Percentiles rank a stretch among this genome's conserved stretches.
Evolutionary conservation across 208 protist genomes (phyloP).

Genomic region (Trypanosoma melophagium): DNA sequence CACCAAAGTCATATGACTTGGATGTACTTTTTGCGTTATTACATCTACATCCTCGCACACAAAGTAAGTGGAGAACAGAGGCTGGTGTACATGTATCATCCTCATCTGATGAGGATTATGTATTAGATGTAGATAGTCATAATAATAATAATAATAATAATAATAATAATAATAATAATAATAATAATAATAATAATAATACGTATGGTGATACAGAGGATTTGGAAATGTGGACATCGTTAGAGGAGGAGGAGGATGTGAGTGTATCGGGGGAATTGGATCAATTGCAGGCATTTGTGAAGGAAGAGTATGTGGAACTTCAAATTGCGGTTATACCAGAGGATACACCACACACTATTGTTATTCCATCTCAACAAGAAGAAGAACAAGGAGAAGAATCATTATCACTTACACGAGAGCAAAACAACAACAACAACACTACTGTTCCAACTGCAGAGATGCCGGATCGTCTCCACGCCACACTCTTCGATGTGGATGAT

Average conservation of each 20-base stretch:
- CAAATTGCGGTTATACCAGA: conserved; percentile 9
- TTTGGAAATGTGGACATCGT: too few relatives aligned
- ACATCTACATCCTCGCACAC: neutral
- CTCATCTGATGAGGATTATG: neutral
- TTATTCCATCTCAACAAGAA: neutral
- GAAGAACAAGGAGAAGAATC: neutral
- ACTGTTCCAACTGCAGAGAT: neutral
- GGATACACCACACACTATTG: neutral
- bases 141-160: neutral
- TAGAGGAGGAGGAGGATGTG: neutral
- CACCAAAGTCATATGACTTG: conserved; percentile 10
- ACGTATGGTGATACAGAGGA: too few relatives aligned
- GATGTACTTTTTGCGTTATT: conserved; percentile 13
- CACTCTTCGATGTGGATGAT: conserved; percentile 11
- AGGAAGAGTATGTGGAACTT: conserved; percentile 22
- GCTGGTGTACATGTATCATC: neutral
- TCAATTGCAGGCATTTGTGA: conserved; percentile 11
- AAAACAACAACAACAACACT: too few relatives aligned
- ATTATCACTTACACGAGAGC: neutral
- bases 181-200: too few relatives aligned
- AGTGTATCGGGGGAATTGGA: conserved; percentile 1
- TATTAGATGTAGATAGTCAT: neutral
- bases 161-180: too few relatives aligned
- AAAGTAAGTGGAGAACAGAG: conserved; percentile 11
- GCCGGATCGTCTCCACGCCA: neutral